Conservation (phyloP, 2,329 filamentous ascomycete species). For the Arthrobotrys pseudoclavata region DNA sequence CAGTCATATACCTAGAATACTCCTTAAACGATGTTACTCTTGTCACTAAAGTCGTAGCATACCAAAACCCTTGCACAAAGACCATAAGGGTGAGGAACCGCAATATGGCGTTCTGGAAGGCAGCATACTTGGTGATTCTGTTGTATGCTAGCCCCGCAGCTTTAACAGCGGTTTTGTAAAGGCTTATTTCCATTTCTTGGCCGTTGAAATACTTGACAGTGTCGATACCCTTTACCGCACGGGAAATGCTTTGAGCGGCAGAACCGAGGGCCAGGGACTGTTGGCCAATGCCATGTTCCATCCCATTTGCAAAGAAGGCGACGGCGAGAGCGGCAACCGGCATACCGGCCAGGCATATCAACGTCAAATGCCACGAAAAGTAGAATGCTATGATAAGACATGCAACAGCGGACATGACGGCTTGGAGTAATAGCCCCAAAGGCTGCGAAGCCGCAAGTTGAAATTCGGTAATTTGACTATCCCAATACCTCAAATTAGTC, state of each 20-base stretch:
- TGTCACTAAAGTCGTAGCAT: slow-evolving; percentile 79
- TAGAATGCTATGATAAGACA: slow-evolving; percentile 80
- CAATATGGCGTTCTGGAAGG: slow-evolving; percentile 79
- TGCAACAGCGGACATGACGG: slow-evolving; percentile 74
- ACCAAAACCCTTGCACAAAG: slow-evolving; percentile 93
- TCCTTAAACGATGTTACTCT: slow-evolving; percentile 75
- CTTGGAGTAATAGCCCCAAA: slow-evolving; percentile 77
- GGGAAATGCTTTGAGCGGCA: slow-evolving; percentile 78
- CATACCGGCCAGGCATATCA: slow-evolving; percentile 80
- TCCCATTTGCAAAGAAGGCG: slow-evolving; percentile 44
- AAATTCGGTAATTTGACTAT: slow-evolving; percentile 83
- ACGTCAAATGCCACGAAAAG: slow-evolving; percentile 85
- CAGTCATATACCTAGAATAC: slow-evolving; percentile 71
- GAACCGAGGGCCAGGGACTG: slow-evolving; percentile 63
- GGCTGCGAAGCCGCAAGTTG: slow-evolving; percentile 85
- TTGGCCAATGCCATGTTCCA: slow-evolving; percentile 44
- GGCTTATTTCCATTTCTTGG: slow-evolving; percentile 76
- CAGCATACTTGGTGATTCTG: slow-evolving; percentile 77
- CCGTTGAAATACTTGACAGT: slow-evolving; percentile 89
- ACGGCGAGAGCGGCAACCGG: slow-evolving; percentile 74
- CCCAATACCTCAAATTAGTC: slow-evolving; percentile 70
- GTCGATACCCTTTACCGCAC: slow-evolving; percentile 81
- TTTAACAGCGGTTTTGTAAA: slow-evolving; percentile 74
- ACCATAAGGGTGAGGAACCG: slow-evolving; percentile 81
- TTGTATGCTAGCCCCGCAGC: slow-evolving; percentile 75